phyloP scores from a whole-genome alignment of 2,329 filamentous ascomycete genomes.

The Eurotiales sp. region DNA sequence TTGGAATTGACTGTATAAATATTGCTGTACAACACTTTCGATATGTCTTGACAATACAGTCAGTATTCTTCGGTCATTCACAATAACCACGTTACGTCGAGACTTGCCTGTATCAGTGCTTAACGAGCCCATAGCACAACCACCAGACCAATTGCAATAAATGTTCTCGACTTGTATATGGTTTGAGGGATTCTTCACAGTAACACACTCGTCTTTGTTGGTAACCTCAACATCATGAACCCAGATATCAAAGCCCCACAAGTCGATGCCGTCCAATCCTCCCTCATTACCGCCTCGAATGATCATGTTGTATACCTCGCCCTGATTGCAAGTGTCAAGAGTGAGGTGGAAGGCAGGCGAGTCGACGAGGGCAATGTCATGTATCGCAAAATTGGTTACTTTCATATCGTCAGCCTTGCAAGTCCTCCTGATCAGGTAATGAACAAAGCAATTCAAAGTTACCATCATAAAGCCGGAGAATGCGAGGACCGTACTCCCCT shows the following conservation, averaged over 20 bases:
- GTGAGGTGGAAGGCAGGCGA: conserved; percentile 49
- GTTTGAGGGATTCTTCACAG: conserved; percentile 15
- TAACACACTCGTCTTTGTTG: conserved; percentile 21
- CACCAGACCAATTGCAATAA: conserved; percentile 14
- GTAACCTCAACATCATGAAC: conserved; percentile 21
- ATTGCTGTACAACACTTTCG: conserved; percentile 10
- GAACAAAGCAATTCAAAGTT: conserved; percentile 8
- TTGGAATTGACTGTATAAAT: conserved; percentile 12
- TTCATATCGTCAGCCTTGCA: no score
- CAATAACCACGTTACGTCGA: not conserved
- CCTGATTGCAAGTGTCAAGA: conserved; percentile 46
- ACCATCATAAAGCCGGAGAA: conserved; percentile 43
- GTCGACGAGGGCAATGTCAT: conserved; percentile 49
- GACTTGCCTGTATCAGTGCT: conserved; percentile 7
- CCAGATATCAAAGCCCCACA: conserved; percentile 22
- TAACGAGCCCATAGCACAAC: conserved; percentile 10
- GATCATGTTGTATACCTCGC: conserved; percentile 55
- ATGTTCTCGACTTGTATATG: conserved; percentile 13
- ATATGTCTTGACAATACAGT: conserved; percentile 1
- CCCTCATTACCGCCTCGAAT: conserved; percentile 50
- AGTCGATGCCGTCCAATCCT: conserved; percentile 36
- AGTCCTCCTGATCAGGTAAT: no score
- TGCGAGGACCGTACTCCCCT: conserved; percentile 41
- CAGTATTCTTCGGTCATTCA: not conserved
- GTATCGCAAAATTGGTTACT: conserved; percentile 46